phyloP scores from a whole-genome alignment of 805 yeast species.

The Yamadazyma phyllophila region DNA sequence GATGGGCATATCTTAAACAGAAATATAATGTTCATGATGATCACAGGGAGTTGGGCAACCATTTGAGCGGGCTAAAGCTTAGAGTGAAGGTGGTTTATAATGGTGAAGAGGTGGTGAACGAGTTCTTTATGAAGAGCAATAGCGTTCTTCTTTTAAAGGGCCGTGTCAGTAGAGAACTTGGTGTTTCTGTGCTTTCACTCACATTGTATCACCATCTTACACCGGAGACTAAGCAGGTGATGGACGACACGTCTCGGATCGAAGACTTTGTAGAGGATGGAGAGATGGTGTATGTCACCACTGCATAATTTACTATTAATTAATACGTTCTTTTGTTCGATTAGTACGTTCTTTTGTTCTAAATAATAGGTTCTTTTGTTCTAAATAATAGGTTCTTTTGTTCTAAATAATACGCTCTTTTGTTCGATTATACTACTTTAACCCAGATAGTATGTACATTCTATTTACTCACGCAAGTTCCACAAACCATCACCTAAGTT shows the following conservation, averaged over 20 bases:
- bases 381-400: no score
- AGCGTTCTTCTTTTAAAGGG: slow-evolving; percentile 38
- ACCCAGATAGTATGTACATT: neutral
- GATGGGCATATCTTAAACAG: slow-evolving; percentile 44
- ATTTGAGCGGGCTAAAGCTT: slow-evolving; percentile 12
- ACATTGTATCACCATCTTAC: slow-evolving; percentile 24
- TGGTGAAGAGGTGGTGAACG: slow-evolving; percentile 8
- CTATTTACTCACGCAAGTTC: slow-evolving; percentile 51
- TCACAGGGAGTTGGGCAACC: neutral
- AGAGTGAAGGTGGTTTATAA: slow-evolving; percentile 8
- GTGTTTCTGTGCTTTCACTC: slow-evolving; percentile 23
- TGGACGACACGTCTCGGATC: slow-evolving; percentile 24
- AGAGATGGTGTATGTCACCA: no score
- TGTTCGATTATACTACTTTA: no score
- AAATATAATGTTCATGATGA: slow-evolving; percentile 28
- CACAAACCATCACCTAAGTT: slow-evolving; percentile 89
- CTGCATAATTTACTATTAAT: no score
- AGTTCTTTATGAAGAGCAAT: slow-evolving; percentile 23
- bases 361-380: no score
- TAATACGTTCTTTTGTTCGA: no score
- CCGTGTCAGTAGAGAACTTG: slow-evolving; percentile 17
- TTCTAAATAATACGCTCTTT: no score
- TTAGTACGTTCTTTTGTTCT: no score
- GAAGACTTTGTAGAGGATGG: slow-evolving; percentile 1
- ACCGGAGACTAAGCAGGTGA: slow-evolving; percentile 15